Conservation (phyloP, 2,329 filamentous ascomycete genomes). For the Emericellopsis cladophorae region DNA sequence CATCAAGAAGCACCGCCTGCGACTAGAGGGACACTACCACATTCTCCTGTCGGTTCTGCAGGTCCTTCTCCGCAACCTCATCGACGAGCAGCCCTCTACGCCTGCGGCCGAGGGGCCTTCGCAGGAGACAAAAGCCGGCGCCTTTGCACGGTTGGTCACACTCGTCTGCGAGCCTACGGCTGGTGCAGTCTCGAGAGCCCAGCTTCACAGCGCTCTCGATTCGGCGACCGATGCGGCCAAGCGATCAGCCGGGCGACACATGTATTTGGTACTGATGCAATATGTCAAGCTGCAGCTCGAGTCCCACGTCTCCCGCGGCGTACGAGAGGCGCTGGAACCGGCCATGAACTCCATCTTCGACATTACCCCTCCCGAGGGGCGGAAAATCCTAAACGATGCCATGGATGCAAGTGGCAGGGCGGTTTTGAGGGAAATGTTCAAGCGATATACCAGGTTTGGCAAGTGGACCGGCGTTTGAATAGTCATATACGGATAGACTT, state of each 20-base stretch:
- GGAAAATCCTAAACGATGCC: conserved; percentile 45
- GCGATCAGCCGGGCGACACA: conserved; percentile 46
- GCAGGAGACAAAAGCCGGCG: conserved; percentile 31
- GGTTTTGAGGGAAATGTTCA: conserved; percentile 45
- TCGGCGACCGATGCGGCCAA: conserved; percentile 50
- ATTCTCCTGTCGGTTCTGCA: conserved; percentile 41
- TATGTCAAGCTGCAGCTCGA: conserved; percentile 52
- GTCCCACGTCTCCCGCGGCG: conserved; percentile 30
- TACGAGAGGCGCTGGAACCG: conserved; percentile 43
- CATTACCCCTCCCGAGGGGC: conserved; percentile 40
- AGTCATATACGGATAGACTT: not conserved
- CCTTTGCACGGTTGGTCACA: conserved; percentile 42
- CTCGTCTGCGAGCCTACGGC: conserved; percentile 47
- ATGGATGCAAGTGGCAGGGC: conserved; percentile 47
- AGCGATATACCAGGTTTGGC: conserved; percentile 47
- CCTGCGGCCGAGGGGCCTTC: conserved; percentile 9
- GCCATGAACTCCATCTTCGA: conserved; percentile 47
- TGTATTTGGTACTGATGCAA: conserved; percentile 45
- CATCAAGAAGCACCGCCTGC: conserved; percentile 46
- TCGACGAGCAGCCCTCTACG: conserved; percentile 18
- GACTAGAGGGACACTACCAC: conserved; percentile 50
- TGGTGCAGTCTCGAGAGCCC: conserved; percentile 36
- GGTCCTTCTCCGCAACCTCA: conserved; percentile 39
- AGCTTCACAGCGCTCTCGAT: conserved; percentile 33
- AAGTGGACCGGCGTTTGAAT: conserved; percentile 48